Base-by-base conservation (phyloP, 2,329 filamentous ascomycete species). In the Pseudogymnoascus sp. region DNA sequence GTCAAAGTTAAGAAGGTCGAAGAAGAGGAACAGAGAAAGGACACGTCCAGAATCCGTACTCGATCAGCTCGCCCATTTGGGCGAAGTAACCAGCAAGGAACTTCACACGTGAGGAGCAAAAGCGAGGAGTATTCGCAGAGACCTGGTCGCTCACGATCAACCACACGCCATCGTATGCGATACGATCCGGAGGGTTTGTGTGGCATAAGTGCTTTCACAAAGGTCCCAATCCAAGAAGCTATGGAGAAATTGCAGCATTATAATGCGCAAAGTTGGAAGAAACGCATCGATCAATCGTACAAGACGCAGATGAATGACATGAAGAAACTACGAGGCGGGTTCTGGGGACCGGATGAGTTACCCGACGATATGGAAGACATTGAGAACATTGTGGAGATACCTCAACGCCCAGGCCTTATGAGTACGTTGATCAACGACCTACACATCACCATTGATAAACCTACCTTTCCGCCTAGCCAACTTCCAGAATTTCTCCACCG, bases 221-320 rank as follows among this genome's bases (percentile, higher is more conserved):
- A 87, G 62, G 81, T 96, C 8, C 83, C 89, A 0, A 83, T 90
- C 39, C 81, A 87, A 11, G 88, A 94, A 66, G 94, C 94, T 5
- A 84, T 86, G 69, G 79, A 86, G 59, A 88, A 83, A 67, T 79
- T 99, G 11, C 81, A 94, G 68, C 78, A 84, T 60, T 85, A 95
- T 69, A 96, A 97, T 73, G 84, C 93, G 2, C 86, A 91, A 68
- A 92, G 90, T 61, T 99, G 94, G 94, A 96, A 91, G 73, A 86
- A 84, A 69, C 87, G 93, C 14, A 97, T 99, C 64, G 91, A 96
- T 69, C 81, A 84, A 59, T 85, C 87, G 25, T 85, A 89, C 69
- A 76, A 78, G 18, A 83, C 85, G 64, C 87, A 92, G 58, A 87
- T 83, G 62, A 81, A 83, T 32, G 84, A 85, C n/a, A 89, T 93